Evolutionary conservation across 805 yeast species (phyloP), one percentile per base, ranked within the genome.

Genomic region (Candida schatavii): DNA sequence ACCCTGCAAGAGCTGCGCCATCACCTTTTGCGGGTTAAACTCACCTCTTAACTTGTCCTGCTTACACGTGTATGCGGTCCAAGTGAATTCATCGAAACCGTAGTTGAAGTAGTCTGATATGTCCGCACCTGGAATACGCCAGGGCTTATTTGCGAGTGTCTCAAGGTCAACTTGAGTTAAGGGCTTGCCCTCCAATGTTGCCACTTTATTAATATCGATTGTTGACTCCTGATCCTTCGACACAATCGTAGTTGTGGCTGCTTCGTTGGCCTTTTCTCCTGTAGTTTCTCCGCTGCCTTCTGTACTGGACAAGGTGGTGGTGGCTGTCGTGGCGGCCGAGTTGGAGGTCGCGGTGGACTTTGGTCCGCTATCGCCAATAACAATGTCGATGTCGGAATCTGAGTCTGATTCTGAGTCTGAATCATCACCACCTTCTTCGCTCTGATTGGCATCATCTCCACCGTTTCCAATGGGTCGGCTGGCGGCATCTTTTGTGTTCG

Each of bases 81-180:
- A 93, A 13, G 97, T 85, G 50, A 86, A 77, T 67, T 93, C 99
- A 59, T 93, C 96, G 58, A 93, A 93, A 1, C 99, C 99, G 56
- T 81, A 93, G 66, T 93, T 93, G 73, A 93, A 93, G 63, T 89
- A 95, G 62, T 93, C 98, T 5, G 95, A 78, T 31, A 88, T 67
- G 64, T 93, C 97, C 3, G 96, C 96, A 29, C 98, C 99, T 1
- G 98, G 97, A 49, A 86, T 81, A 58, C 99, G 78, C 99, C 99
- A 93, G 6, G 99, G 99, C 66, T 95, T 95, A 50, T 89, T 96
- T 49, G 87, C 88, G 37, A 90, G 67, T 41, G 82, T 84, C 46
- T 85, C 91, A 9, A 91, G 74, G 46, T 86, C 84, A 10, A 91
- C 73, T 50, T 85, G 81, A 0, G 96, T 87, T 37, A 93, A 70